Evolutionary conservation across 228 moss, liverwort and hornwort genomes (phyloP), one percentile per base, ranked within the genome.

Genomic region (Sphagnum magellanicum): DNA sequence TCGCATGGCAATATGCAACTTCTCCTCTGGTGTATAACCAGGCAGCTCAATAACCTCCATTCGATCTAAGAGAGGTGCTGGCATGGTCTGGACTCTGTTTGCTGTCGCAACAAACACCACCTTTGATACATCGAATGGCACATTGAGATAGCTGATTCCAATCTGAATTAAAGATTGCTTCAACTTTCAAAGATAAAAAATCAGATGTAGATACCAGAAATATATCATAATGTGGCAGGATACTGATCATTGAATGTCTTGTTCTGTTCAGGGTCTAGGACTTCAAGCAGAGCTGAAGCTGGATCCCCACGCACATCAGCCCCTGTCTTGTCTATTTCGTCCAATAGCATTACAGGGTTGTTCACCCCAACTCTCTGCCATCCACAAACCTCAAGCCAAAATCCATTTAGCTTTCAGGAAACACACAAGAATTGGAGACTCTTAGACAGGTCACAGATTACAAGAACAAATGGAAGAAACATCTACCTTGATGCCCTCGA

Each of bases 171-270:
- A 55, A 12, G 55, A 55, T 55, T 55, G 55, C 8, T 8, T 55
- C 55, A 8, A 8, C 55, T 8, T 4, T 55, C 55, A 55, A 8
- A 55, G 55, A 12, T 55, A 12, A 32, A 32, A 32, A 32, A 3
- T 32, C 32, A 32, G 32, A 32, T 32, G 32, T 3, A 32, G 32
- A 32, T 32, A 32, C 32, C 32, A 32, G 32, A 32, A 32, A 32
- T 32, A 32, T 32, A 32, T 32, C 32, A 32, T 32, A 1, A 32
- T 32, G 32, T 32, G 32, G 3, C 32, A 75, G 73, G 82, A 86
- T 86, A 86, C 86, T 86, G 86, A 63, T 86, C 86, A 50, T 80
- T 86, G 74, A 86, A 86, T 48, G 86, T 86, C 70, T 86, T 86
- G 72, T 86, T 86, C 76, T 83, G 86, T 72, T 86, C 86, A 53